Evolutionary conservation across 2,329 filamentous ascomycete species (phyloP).

Genomic region (Tolypocladium paradoxum): DNA sequence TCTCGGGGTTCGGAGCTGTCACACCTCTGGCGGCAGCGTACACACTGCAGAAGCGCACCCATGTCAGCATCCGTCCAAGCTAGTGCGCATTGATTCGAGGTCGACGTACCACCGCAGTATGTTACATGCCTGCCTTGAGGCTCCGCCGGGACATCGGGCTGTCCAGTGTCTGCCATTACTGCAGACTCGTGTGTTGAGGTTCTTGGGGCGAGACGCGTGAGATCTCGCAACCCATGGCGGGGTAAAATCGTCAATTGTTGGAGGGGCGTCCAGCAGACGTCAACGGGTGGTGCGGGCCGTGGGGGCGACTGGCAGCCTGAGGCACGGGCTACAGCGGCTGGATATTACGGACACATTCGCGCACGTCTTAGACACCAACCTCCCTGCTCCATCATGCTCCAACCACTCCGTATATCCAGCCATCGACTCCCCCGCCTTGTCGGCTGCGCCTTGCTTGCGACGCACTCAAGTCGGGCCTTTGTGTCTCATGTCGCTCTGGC

Average conservation of each 20-base stretch:
- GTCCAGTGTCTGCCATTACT: slow-evolving; percentile 44
- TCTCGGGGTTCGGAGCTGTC: slow-evolving; percentile 3
- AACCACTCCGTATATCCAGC: background rate
- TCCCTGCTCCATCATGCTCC: background rate
- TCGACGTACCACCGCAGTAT: slow-evolving; percentile 47
- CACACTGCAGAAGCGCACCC: slow-evolving; percentile 36
- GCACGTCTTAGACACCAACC: background rate
- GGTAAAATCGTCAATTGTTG: slow-evolving; percentile 18
- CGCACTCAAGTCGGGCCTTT: background rate
- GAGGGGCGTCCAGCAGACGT: slow-evolving; percentile 1
- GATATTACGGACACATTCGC: no score
- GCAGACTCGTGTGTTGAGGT: slow-evolving; percentile 12
- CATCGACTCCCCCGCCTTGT: background rate
- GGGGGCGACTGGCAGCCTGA: background rate
- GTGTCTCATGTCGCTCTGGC: background rate
- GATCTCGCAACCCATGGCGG: slow-evolving; percentile 17
- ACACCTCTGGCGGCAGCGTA: slow-evolving; percentile 54
- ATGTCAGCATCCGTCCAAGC: slow-evolving; percentile 4
- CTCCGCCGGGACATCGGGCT: slow-evolving; percentile 32
- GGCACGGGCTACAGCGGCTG: no score
- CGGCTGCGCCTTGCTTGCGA: background rate
- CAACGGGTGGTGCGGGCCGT: background rate
- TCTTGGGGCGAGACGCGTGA: slow-evolving; percentile 18
- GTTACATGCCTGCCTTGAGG: slow-evolving; percentile 40
- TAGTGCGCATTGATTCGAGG: background rate